Conservation (phyloP, 176 grass and related monocot species). For the Carex cristatella region DNA sequence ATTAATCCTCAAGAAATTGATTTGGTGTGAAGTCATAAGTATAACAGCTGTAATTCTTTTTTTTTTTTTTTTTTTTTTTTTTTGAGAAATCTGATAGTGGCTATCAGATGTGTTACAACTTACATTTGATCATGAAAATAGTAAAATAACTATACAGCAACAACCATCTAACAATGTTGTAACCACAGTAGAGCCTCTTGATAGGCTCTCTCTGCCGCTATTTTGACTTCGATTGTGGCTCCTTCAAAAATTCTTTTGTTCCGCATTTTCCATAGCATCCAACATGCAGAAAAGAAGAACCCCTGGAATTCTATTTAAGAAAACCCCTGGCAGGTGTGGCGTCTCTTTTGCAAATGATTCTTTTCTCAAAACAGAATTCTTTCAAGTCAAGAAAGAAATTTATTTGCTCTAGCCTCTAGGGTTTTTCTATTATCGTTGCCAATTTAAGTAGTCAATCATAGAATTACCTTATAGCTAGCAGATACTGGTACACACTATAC, state of each 20-base stretch:
- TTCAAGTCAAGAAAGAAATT: not conserved
- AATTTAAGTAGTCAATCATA: not conserved
- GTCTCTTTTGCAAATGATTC: constrained; percentile 5
- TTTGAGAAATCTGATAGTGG: too few relatives aligned
- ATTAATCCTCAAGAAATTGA: not conserved
- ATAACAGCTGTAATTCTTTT: not conserved
- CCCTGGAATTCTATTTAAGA: not conserved
- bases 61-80: too few relatives aligned
- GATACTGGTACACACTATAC: not conserved
- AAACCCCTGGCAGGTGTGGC: not conserved
- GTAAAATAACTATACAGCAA: too few relatives aligned
- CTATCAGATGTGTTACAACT: too few relatives aligned
- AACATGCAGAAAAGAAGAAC: too few relatives aligned
- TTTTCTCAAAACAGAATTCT: not conserved
- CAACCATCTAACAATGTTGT: too few relatives aligned
- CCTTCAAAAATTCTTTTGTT: too few relatives aligned
- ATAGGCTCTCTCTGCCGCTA: too few relatives aligned
- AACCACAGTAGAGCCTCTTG: too few relatives aligned
- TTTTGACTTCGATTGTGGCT: too few relatives aligned
- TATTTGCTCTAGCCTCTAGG: not conserved
- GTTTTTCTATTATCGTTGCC: not conserved
- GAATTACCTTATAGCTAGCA: not conserved
- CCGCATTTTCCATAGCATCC: too few relatives aligned
- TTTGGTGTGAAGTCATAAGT: not conserved
- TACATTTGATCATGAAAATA: too few relatives aligned